Conservation (phyloP, 2,329 filamentous ascomycete genomes). For the Harringtonia aguacate region DNA sequence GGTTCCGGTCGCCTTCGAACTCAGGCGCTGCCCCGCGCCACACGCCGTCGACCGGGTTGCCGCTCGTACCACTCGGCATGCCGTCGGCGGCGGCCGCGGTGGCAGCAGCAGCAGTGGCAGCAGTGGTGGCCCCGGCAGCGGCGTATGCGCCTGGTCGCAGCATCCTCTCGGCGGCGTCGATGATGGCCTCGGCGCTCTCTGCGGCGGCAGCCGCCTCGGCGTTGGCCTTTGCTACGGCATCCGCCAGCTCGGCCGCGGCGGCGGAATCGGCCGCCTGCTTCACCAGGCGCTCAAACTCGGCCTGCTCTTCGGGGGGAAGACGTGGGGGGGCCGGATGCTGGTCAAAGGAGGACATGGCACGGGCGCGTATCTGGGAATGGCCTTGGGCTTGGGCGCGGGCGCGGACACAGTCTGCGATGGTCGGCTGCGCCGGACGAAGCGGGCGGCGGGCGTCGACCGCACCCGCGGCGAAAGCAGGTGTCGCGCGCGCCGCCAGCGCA, state of each 20-base stretch:
- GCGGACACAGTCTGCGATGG: too few species aligned
- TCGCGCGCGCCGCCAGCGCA: neutral
- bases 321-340: conserved; percentile 65
- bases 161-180: conserved; percentile 26
- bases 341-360: conserved; percentile 26
- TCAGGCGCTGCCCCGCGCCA: conserved; percentile 73
- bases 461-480: too few species aligned
- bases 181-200: conserved; percentile 38
- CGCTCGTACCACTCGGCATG: conserved; percentile 2
- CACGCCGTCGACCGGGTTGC: conserved; percentile 39
- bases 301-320: conserved; percentile 80
- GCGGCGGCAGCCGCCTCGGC: conserved; percentile 14
- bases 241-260: conserved; percentile 9
- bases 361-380: too few species aligned
- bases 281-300: conserved; percentile 82
- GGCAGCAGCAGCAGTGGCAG: neutral
- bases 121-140: neutral
- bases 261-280: conserved; percentile 39
- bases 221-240: conserved; percentile 4
- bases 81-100: conserved; percentile 1
- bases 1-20: conserved; percentile 87
- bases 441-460: too few species aligned
- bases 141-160: conserved; percentile 1
- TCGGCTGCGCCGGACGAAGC: too few species aligned
- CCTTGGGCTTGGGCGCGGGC: too few species aligned